Evolutionary conservation across 768 basidiomycete species (phyloP).

Genomic region (Collybia sordida): DNA sequence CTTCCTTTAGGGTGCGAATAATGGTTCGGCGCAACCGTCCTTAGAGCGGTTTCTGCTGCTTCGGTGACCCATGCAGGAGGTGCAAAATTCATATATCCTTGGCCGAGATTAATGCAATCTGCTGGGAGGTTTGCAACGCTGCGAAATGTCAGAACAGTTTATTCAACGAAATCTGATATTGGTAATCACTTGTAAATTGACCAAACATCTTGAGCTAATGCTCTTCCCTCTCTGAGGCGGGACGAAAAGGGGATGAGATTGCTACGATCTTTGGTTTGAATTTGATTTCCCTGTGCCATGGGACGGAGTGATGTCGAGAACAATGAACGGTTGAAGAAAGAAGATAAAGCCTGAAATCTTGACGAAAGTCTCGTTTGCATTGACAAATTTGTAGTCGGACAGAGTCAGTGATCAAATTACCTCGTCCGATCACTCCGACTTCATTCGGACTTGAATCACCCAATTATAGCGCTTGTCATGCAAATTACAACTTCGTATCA

Average conservation of each 20-base stretch:
- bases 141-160: slow-evolving; percentile 8
- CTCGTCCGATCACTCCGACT: background rate
- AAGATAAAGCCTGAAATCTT: background rate
- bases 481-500: too few relatives aligned
- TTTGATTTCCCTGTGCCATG: slow-evolving; percentile 9
- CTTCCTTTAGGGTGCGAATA: slow-evolving; percentile 92
- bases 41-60: slow-evolving; percentile 70
- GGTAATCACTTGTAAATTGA: slow-evolving; percentile 77
- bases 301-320: slow-evolving; percentile 17
- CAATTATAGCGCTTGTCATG: too few relatives aligned
- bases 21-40: slow-evolving; percentile 67
- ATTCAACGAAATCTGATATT: slow-evolving; percentile 1
- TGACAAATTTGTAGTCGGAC: background rate
- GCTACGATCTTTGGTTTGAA: slow-evolving; percentile 31
- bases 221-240: slow-evolving; percentile 72
- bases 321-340: background rate
- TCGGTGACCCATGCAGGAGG: slow-evolving; percentile 80
- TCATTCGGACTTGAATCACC: too few relatives aligned
- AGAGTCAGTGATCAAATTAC: too few relatives aligned
- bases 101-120: slow-evolving; percentile 95
- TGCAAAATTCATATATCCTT: slow-evolving; percentile 91
- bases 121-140: slow-evolving; percentile 86
- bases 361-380: slow-evolving; percentile 7
- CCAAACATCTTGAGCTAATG: slow-evolving; percentile 85
- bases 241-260: slow-evolving; percentile 69